A percentile compares a stretch with the other conserved stretches of the same genome.
phyloP scores from a whole-genome alignment of 305 asterid species.

The Fraxinus nigra region DNA sequence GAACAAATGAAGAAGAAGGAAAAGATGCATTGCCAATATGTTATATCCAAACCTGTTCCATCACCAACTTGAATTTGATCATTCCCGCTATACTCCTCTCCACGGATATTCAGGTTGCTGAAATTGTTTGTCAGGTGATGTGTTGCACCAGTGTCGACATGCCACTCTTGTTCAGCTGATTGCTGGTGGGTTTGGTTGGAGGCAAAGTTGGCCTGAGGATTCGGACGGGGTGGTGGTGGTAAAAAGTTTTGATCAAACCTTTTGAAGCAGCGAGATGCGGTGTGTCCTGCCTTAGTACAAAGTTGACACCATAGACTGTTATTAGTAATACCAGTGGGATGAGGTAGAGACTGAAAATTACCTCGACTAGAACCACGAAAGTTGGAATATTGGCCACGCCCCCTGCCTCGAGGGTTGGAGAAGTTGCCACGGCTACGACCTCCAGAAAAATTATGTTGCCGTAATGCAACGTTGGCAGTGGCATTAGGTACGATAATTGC shows the following conservation, averaged over 20 bases:
- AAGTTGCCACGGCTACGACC: too few species aligned
- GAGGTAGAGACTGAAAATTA: too few species aligned
- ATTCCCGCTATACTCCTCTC: too few species aligned
- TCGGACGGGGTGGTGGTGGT: background rate
- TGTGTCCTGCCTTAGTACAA: background rate
- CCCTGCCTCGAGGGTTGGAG: background rate
- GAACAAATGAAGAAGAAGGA: background rate
- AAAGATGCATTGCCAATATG: too few species aligned
- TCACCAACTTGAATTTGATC: too few species aligned
- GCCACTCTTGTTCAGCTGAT: background rate
- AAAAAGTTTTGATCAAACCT: background rate
- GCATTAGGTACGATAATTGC: too few species aligned
- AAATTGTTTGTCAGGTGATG: background rate
- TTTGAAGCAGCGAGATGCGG: background rate
- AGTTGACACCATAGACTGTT: background rate
- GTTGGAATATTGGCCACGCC: background rate
- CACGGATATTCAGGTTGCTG: background rate
- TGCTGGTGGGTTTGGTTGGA: background rate
- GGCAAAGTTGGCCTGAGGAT: background rate
- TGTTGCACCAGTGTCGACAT: background rate
- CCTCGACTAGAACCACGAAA: background rate
- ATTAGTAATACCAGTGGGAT: background rate
- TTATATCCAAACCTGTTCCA: too few species aligned
- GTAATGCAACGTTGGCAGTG: too few species aligned
- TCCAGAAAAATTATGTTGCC: too few species aligned